phyloP scores from a whole-genome alignment of 306 rosid species.

The Dalbergia cultrata region DNA sequence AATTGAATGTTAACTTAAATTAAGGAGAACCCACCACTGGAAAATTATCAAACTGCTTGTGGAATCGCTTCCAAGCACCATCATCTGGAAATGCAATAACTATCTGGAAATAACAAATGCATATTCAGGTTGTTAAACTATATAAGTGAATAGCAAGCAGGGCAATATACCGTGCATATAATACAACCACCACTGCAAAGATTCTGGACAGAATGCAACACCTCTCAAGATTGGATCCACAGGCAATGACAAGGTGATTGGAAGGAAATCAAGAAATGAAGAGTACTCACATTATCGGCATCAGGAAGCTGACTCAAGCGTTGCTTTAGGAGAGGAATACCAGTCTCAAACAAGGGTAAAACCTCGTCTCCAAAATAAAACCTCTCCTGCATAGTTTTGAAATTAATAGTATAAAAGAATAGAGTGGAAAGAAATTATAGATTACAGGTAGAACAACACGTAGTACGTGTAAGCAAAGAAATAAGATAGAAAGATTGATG shows the following conservation, averaged over 20 bases:
- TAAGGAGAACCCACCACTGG: constrained; percentile 67
- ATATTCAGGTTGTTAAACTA: constrained; percentile 19
- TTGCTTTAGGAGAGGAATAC: constrained; percentile 91
- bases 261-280: constrained; percentile 1
- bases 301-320: constrained; percentile 87
- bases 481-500: constrained; percentile 14
- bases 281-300: constrained; percentile 67
- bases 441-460: background rate
- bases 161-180: background rate
- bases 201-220: background rate
- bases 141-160: constrained; percentile 17
- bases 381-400: constrained; percentile 74
- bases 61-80: constrained; percentile 99
- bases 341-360: constrained; percentile 96
- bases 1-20: constrained; percentile 7
- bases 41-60: constrained; percentile 85
- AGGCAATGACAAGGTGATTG: constrained; percentile 15
- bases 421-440: constrained; percentile 3
- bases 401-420: background rate
- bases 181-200: background rate
- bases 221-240: background rate
- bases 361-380: constrained; percentile 97
- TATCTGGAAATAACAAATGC: constrained; percentile 61
- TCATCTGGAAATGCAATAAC: constrained; percentile 98
- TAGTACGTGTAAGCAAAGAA: background rate